Percentiles rank a stretch among this genome's conserved stretches.
These are phyloP conservation scores for Trichocladium uniseriatum DNA, from an alignment of 495 filamentous ascomycete species.

Conservation along the genomic window DNA sequence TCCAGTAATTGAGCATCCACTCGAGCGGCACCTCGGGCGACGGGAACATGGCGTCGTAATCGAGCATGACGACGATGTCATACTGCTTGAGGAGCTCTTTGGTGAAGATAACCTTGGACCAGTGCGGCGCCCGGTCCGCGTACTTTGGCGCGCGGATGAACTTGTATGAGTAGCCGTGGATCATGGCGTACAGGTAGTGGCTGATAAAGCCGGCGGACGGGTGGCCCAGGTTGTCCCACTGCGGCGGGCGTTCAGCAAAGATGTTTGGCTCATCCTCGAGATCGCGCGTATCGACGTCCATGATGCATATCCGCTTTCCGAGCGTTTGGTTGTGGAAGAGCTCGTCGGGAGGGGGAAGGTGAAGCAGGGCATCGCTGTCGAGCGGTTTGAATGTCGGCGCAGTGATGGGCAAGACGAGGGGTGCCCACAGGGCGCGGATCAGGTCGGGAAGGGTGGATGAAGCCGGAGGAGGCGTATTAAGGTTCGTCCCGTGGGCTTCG, in stretches of 20 bases:
- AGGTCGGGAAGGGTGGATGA: constrained; percentile 6
- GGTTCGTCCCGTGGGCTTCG: not conserved
- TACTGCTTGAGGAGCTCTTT: constrained; percentile 36
- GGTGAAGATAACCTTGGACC: constrained; percentile 43
- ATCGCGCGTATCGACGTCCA: constrained; percentile 34
- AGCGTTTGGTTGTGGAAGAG: constrained; percentile 21
- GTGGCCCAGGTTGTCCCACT: constrained; percentile 13
- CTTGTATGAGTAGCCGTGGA: constrained; percentile 48
- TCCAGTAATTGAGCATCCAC: constrained; percentile 48
- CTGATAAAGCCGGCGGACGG: constrained; percentile 30
- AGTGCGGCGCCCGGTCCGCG: constrained; percentile 34
- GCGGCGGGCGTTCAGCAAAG: constrained; percentile 18
- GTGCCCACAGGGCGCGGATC: constrained; percentile 20
- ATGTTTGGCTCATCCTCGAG: constrained; percentile 22
- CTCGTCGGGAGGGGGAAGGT: constrained; percentile 14
- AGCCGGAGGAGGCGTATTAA: no score
- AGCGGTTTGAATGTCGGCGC: constrained; percentile 16
- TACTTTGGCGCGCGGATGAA: constrained; percentile 32
- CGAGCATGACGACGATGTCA: constrained; percentile 42
- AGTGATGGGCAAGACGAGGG: constrained; percentile 21
- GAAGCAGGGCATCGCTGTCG: constrained; percentile 16
- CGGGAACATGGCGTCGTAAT: constrained; percentile 42
- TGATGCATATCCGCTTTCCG: constrained; percentile 29
- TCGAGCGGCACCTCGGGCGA: constrained; percentile 43
- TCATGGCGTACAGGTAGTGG: constrained; percentile 38